These are phyloP conservation scores for Begonia loranthoides DNA, from an alignment of 306 rosid genomes.

Conservation along the genomic window DNA sequence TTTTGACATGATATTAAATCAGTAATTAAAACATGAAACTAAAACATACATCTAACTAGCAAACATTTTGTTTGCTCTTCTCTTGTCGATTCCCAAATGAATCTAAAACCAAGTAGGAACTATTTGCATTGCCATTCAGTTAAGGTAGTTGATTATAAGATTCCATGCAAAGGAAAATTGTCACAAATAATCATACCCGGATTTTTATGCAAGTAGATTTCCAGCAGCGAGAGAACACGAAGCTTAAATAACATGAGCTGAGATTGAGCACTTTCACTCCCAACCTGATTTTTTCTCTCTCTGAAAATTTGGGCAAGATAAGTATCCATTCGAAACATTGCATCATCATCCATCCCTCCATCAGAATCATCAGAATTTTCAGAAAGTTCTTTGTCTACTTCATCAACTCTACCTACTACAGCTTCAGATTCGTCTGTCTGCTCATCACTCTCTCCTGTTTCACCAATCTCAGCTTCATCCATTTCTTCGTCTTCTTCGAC, in stretches of 20 bases:
- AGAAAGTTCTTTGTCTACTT: conserved; percentile 23
- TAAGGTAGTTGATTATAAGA: neutral
- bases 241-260: conserved; percentile 86
- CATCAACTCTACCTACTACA: conserved; percentile 39
- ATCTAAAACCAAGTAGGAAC: too few species aligned
- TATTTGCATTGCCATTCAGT: neutral
- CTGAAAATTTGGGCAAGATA: conserved; percentile 75
- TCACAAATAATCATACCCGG: conserved; percentile 32
- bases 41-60: neutral
- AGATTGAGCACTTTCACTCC: conserved; percentile 74
- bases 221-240: conserved; percentile 80
- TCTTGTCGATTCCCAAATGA: too few species aligned
- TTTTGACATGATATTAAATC: neutral
- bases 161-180: too few species aligned
- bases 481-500: conserved; percentile 66
- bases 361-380: conserved; percentile 87
- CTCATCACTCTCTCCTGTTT: conserved; percentile 73
- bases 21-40: neutral
- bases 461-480: conserved; percentile 60
- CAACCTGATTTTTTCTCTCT: conserved; percentile 64
- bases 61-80: too few species aligned
- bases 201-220: conserved; percentile 88
- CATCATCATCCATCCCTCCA: conserved; percentile 97
- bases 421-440: conserved; percentile 80
- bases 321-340: conserved; percentile 85